These are phyloP conservation scores for Backusella luteola DNA, from an alignment of 192 early-diverging fungal species.

Conservation along the genomic window DNA sequence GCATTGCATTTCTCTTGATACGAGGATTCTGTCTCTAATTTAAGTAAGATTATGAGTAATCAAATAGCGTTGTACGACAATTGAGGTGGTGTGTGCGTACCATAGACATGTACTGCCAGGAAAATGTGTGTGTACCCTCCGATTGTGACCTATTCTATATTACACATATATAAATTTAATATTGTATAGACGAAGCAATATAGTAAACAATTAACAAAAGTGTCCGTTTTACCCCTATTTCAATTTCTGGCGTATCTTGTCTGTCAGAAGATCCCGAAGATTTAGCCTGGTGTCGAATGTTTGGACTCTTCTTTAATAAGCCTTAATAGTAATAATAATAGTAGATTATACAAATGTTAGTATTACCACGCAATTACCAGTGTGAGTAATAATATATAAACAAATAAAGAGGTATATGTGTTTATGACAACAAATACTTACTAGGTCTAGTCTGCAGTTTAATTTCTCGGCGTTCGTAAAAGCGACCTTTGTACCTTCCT, in stretches of 20 bases:
- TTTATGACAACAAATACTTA: background rate
- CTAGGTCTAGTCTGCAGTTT: background rate
- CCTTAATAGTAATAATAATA: background rate
- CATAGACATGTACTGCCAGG: slow-evolving; percentile 26
- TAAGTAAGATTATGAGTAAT: background rate
- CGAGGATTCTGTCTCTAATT: slow-evolving; percentile 43
- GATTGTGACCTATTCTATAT: slow-evolving; percentile 15
- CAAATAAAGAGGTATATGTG: background rate
- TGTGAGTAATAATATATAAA: background rate
- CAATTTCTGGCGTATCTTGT: slow-evolving; percentile 1
- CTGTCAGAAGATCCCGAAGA: slow-evolving; percentile 9
- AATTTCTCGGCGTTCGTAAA: slow-evolving; percentile 11
- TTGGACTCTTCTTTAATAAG: slow-evolving; percentile 5
- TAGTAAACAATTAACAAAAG: background rate
- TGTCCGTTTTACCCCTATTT: background rate
- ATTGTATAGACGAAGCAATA: background rate
- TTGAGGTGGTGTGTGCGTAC: slow-evolving; percentile 9
- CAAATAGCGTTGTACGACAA: background rate
- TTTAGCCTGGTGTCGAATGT: background rate
- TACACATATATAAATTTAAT: background rate
- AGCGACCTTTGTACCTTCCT: slow-evolving; percentile 17
- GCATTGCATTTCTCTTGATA: slow-evolving; percentile 48
- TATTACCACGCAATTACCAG: background rate
- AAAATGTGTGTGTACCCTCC: slow-evolving; percentile 12
- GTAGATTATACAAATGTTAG: background rate